phyloP scores from a whole-genome alignment of 257 asterid genomes.

The Leonotis leonurus region DNA sequence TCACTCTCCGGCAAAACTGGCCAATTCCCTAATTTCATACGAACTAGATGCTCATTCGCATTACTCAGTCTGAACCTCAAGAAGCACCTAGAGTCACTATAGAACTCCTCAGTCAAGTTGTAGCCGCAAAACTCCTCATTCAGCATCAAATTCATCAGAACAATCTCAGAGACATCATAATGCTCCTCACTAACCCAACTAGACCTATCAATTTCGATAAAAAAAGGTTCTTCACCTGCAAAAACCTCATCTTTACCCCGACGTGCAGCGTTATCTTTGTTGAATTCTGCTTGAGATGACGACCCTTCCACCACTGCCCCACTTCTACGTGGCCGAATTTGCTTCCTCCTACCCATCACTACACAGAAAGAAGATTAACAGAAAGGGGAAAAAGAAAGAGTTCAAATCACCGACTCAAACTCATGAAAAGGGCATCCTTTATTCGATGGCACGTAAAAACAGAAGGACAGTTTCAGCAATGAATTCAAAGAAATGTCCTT shows the following conservation, averaged over 20 bases:
- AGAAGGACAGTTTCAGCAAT: slow-evolving; percentile 8
- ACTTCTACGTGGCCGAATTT: slow-evolving; percentile 64
- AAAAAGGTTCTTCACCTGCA: slow-evolving; percentile 38
- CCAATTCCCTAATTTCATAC: slow-evolving; percentile 91
- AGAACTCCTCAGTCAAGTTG: slow-evolving; percentile 43
- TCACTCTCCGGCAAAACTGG: slow-evolving; percentile 56
- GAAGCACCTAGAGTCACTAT: slow-evolving; percentile 34
- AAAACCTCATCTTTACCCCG: slow-evolving; percentile 14
- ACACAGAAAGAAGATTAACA: neutral
- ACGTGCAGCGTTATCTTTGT: slow-evolving; percentile 15
- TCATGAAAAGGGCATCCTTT: neutral
- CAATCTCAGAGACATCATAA: slow-evolving; percentile 66
- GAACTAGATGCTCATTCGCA: slow-evolving; percentile 51
- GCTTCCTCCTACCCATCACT: slow-evolving; percentile 86
- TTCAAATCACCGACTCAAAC: neutral
- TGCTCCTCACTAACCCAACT: slow-evolving; percentile 60
- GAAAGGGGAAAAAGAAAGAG: neutral
- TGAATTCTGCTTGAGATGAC: slow-evolving; percentile 24
- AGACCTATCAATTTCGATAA: slow-evolving; percentile 50
- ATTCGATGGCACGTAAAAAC: neutral
- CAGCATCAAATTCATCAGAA: slow-evolving; percentile 54
- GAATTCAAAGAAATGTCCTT: neutral
- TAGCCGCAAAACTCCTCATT: slow-evolving; percentile 40
- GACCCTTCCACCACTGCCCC: slow-evolving; percentile 35
- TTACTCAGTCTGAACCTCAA: slow-evolving; percentile 61